A percentile compares a stretch with the other conserved stretches of the same genome.
These are phyloP conservation scores for Globisporangium okanoganense DNA, from an alignment of 352 stramenopile species.

Conservation along the genomic window DNA sequence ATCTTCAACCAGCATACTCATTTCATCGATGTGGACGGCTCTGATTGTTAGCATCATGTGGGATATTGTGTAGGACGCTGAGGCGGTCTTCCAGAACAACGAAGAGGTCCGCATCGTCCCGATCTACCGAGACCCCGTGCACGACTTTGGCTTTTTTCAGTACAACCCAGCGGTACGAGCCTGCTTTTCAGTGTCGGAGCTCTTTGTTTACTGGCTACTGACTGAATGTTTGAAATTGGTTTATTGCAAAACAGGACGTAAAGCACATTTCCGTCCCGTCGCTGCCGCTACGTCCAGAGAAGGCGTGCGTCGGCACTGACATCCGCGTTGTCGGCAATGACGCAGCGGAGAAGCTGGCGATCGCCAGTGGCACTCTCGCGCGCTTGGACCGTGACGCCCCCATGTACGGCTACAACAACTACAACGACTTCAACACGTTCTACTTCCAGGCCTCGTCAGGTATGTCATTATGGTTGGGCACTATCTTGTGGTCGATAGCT, in stretches of 20 bases:
- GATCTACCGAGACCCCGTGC: conserved; percentile 91
- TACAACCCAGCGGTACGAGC: conserved; percentile 74
- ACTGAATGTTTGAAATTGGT: neutral
- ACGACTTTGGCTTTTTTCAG: conserved; percentile 93
- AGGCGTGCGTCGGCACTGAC: conserved; percentile 87
- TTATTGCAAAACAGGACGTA: conserved; percentile 50
- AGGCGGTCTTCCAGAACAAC: conserved; percentile 93
- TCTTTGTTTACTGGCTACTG: neutral
- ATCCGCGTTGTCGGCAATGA: conserved; percentile 93
- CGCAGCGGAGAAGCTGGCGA: conserved; percentile 89
- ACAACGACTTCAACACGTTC: conserved; percentile 95
- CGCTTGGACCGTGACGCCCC: conserved; percentile 89
- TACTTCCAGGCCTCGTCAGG: conserved; percentile 89
- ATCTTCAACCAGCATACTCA: neutral
- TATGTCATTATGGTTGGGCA: conserved; percentile 11
- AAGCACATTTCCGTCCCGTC: conserved; percentile 79
- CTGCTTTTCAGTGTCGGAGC: neutral
- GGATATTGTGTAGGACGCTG: conserved; percentile 49
- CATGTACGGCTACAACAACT: conserved; percentile 87
- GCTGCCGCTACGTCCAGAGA: conserved; percentile 76
- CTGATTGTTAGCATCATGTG: conserved; percentile 1
- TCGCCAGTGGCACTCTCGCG: conserved; percentile 89
- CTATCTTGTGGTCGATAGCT: neutral
- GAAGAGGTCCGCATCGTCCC: conserved; percentile 90
- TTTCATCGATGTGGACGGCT: neutral